Percentiles rank a stretch among this genome's conserved stretches.
Evolutionary conservation across 495 filamentous ascomycete species (phyloP).

Genomic region (Terfezia boudieri): DNA sequence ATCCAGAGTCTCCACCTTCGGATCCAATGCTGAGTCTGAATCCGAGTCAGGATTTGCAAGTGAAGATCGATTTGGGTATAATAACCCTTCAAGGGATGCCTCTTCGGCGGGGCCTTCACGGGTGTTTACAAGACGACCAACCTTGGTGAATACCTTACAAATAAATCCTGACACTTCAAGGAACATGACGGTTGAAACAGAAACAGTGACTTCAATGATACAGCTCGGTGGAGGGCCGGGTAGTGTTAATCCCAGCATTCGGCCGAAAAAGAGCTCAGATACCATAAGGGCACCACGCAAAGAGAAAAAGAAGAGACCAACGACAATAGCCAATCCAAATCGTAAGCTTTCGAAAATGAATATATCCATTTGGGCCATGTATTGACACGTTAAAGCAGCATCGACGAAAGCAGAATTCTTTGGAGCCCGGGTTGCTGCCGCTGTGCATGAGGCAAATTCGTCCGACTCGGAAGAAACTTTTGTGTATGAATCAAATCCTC

Average conservation of each 20-base stretch:
- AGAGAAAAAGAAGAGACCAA: slow-evolving; percentile 64
- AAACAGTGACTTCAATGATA: slow-evolving; percentile 79
- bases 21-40: neutral
- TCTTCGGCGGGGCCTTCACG: slow-evolving; percentile 15
- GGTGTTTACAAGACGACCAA: slow-evolving; percentile 32
- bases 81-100: slow-evolving; percentile 20
- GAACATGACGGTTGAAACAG: slow-evolving; percentile 96
- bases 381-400: slow-evolving; percentile 24
- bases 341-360: slow-evolving; percentile 7
- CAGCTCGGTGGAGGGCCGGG: slow-evolving; percentile 49
- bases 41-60: neutral
- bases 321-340: slow-evolving; percentile 39
- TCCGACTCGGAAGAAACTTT: slow-evolving; percentile 97
- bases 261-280: slow-evolving; percentile 71
- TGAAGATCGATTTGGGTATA: slow-evolving; percentile 18
- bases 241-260: slow-evolving; percentile 47
- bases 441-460: slow-evolving; percentile 77
- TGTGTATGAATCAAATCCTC: slow-evolving; percentile 94
- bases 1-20: slow-evolving; percentile 18
- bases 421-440: slow-evolving; percentile 85
- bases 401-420: slow-evolving; percentile 97
- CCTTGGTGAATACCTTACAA: slow-evolving; percentile 7
- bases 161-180: slow-evolving; percentile 37
- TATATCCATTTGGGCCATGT: neutral
- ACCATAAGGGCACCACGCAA: slow-evolving; percentile 72